Evolutionary conservation across 2,329 filamentous ascomycete species (phyloP).

Genomic region (Fusarium pseudograminearum): DNA sequence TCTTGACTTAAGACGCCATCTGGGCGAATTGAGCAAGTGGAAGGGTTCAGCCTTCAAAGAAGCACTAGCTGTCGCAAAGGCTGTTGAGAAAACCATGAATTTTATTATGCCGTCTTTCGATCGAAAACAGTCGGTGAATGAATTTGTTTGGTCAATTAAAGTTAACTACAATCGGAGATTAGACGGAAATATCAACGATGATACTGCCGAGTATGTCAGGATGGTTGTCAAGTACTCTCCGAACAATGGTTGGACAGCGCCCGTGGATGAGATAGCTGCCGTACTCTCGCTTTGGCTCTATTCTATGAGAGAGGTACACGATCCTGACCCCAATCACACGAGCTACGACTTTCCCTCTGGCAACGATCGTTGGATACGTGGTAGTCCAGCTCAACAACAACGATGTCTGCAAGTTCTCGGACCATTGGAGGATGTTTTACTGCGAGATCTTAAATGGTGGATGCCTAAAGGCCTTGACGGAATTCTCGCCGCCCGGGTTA

Average conservation of each 20-base stretch:
- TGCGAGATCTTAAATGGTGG: not conserved
- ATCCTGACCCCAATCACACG: not conserved
- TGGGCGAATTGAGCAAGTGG: not conserved
- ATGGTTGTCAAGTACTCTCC: not conserved
- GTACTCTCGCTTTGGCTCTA: not conserved
- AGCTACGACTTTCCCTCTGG: not conserved
- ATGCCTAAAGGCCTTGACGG: not conserved
- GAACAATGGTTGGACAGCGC: not conserved
- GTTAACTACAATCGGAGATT: not conserved
- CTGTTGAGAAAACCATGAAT: not conserved
- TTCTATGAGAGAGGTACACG: not conserved
- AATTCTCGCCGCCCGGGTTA: not conserved
- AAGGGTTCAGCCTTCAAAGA: not conserved
- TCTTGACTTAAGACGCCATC: not conserved
- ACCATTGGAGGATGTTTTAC: not conserved
- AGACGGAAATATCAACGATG: not conserved
- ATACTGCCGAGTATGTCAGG: not conserved
- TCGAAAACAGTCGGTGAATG: too few species aligned
- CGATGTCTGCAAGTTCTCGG: not conserved
- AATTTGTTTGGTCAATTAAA: not conserved
- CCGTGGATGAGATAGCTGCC: not conserved
- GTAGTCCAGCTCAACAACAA: not conserved
- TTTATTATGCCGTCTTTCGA: not conserved
- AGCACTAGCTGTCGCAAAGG: not conserved
- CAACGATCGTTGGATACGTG: not conserved